Conservation (phyloP, 2,329 filamentous ascomycete genomes). For the Periconia macrospinosa region DNA sequence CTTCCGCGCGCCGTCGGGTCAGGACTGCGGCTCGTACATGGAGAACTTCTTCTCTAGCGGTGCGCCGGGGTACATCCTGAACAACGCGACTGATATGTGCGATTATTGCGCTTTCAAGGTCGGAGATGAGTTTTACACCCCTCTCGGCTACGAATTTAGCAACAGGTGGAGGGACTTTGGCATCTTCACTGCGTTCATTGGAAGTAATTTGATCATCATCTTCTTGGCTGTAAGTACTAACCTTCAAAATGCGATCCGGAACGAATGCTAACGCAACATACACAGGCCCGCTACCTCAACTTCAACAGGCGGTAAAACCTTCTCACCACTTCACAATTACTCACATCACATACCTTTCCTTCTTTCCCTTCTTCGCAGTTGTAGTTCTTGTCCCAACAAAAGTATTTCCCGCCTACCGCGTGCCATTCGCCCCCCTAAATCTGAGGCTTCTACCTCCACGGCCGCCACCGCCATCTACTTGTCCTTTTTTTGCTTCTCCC, state of each 20-base stretch:
- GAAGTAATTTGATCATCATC: conserved; percentile 70
- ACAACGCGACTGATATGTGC: conserved; percentile 68
- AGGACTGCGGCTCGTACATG: conserved; percentile 78
- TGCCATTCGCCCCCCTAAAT: too few relatives aligned
- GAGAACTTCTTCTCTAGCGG: conserved; percentile 66
- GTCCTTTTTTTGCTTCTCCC: too few relatives aligned
- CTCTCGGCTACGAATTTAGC: conserved; percentile 66
- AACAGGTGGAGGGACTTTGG: conserved; percentile 81
- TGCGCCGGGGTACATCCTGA: conserved; percentile 71
- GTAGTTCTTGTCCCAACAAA: too few relatives aligned
- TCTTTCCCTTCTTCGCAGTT: neutral
- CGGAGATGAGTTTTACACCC: conserved; percentile 77
- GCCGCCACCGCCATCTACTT: too few relatives aligned
- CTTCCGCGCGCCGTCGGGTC: conserved; percentile 66
- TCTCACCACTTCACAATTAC: neutral
- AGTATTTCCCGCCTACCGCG: too few relatives aligned
- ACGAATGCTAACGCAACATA: neutral
- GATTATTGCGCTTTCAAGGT: conserved; percentile 80
- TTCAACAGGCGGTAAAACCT: conserved; percentile 43
- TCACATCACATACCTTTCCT: neutral
- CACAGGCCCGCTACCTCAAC: conserved; percentile 47
- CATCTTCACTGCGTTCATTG: conserved; percentile 76
- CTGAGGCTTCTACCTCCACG: too few relatives aligned
- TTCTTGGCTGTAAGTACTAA: conserved; percentile 56
- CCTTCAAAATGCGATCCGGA: neutral